Evolutionary conservation across 2,329 filamentous ascomycete genomes (phyloP), one percentile per base, ranked within the genome.

Genomic region (Neonectria punicea): DNA sequence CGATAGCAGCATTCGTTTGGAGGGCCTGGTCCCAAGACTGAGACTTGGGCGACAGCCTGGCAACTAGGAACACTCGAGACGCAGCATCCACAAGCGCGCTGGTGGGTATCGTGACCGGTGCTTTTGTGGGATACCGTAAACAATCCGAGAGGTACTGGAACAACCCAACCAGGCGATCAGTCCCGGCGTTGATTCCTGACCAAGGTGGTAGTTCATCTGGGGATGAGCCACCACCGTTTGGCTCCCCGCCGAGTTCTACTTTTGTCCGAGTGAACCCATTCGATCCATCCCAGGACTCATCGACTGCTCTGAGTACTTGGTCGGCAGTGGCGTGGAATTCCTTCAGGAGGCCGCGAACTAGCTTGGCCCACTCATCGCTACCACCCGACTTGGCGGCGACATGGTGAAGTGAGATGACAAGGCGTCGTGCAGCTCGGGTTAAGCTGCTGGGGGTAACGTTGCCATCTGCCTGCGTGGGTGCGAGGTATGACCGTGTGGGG

Each of bases 311-410:
- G 74, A 97, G 92, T 0, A 97, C 85, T 68, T 90, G 87, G 73
- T 97, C 91, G 46, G 92, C 89, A 1, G 92, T 92, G 25, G 81
- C 79, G 73, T 98, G 94, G 16, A 90, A 85, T 41, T 88, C 85
- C 41, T 85, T 84, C 25, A 97, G 81, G 11, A 90, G 83, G 8
- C 82, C 81, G 51, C 86, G 85, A 50, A 94, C 80, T 16, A 88
- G 84, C 70, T 88, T 91, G 16, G 84, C 83, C 94, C 94, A 98
- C 78, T 97, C 93, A 22, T 93, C 90, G 22, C 87, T 86, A 11
- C 89, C 87, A 18, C 89, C 89, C 66, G 92, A 91, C 79, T 97
- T 98, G 6, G 93, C 89, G 1, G 93, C 92, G 58, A 93, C 96
- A 75, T 91, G 89, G 69, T 93, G 91, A 51, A 97, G 83, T n/a